phyloP scores from a whole-genome alignment of 495 filamentous ascomycete genomes.

The Pseudoneurospora amorphoporcata region DNA sequence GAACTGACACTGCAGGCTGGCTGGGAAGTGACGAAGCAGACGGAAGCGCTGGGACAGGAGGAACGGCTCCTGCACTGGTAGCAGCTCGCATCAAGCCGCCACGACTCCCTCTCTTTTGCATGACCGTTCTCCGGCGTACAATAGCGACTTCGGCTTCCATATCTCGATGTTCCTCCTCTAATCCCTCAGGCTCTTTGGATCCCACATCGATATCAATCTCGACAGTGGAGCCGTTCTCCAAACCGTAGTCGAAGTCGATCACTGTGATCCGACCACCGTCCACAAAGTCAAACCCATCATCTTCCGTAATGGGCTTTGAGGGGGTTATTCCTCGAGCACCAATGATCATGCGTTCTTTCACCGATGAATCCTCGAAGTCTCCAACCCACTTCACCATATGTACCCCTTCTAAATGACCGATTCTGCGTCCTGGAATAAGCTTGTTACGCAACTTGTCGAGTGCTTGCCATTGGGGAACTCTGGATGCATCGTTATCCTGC shows the following conservation, averaged over 20 bases:
- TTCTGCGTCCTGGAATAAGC: constrained; percentile 48
- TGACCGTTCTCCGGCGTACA: constrained; percentile 63
- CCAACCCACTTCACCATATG: constrained; percentile 55
- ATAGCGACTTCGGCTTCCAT: constrained; percentile 76
- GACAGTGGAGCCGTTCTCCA: constrained; percentile 41
- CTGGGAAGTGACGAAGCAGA: constrained; percentile 6
- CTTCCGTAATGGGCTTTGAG: constrained; percentile 46
- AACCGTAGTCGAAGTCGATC: constrained; percentile 60
- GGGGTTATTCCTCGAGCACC: constrained; percentile 67
- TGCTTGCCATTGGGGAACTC: constrained; percentile 59
- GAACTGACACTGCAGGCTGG: constrained; percentile 10
- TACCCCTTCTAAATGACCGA: constrained; percentile 45
- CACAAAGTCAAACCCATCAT: constrained; percentile 66
- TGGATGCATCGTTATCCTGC: constrained; percentile 25
- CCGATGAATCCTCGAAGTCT: constrained; percentile 30
- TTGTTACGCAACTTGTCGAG: constrained; percentile 55
- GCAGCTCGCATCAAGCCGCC: constrained; percentile 26
- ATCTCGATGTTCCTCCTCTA: constrained; percentile 67
- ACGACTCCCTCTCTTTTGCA: constrained; percentile 39
- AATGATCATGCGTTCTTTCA: constrained; percentile 55
- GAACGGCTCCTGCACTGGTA: constrained; percentile 16
- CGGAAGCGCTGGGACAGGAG: constrained; percentile 5
- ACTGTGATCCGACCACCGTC: constrained; percentile 72
- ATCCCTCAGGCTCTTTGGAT: constrained; percentile 51
- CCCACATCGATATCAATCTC: constrained; percentile 68